phyloP scores from a whole-genome alignment of 1,284 basidiomycete species.

The Cronartium quercuum region DNA sequence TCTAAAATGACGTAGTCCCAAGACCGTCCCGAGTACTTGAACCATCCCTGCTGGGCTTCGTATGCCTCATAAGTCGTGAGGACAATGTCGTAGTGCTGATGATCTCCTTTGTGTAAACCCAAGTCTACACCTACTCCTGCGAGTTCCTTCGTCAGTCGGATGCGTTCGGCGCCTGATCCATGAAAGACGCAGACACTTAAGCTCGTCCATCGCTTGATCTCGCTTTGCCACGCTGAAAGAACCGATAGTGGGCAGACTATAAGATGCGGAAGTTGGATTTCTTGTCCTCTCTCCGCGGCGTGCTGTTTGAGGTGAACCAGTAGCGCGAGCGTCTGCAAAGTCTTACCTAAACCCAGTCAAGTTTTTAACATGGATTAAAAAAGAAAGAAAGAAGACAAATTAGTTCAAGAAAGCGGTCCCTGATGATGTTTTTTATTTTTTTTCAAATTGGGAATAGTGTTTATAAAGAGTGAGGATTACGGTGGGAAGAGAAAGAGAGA shows the following conservation, averaged over 20 bases:
- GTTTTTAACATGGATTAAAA: not conserved
- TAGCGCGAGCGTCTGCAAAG: slow-evolving; percentile 60
- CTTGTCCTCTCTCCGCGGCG: slow-evolving; percentile 42
- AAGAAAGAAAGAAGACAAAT: not conserved
- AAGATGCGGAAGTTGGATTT: slow-evolving; percentile 55
- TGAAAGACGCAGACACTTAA: slow-evolving; percentile 56
- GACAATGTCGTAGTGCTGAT: slow-evolving; percentile 53
- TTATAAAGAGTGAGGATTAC: too few relatives aligned
- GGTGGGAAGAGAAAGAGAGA: too few relatives aligned
- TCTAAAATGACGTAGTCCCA: slow-evolving; percentile 60
- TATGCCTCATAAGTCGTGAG: slow-evolving; percentile 60
- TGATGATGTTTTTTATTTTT: too few relatives aligned
- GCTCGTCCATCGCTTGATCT: slow-evolving; percentile 58
- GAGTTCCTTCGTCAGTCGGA: slow-evolving; percentile 50
- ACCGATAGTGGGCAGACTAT: slow-evolving; percentile 62
- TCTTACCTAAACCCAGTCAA: slow-evolving; percentile 53
- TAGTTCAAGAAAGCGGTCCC: too few relatives aligned
- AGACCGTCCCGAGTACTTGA: slow-evolving; percentile 54
- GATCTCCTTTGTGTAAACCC: too few relatives aligned
- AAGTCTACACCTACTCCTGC: slow-evolving; percentile 40
- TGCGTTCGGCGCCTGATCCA: slow-evolving; percentile 54
- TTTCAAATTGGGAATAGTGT: too few relatives aligned
- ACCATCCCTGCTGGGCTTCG: slow-evolving; percentile 55
- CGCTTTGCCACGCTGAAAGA: slow-evolving; percentile 57
- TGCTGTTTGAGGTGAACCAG: slow-evolving; percentile 58